Evolutionary conservation across 306 rosid species (phyloP).

Genomic region (Trifolium repens): DNA sequence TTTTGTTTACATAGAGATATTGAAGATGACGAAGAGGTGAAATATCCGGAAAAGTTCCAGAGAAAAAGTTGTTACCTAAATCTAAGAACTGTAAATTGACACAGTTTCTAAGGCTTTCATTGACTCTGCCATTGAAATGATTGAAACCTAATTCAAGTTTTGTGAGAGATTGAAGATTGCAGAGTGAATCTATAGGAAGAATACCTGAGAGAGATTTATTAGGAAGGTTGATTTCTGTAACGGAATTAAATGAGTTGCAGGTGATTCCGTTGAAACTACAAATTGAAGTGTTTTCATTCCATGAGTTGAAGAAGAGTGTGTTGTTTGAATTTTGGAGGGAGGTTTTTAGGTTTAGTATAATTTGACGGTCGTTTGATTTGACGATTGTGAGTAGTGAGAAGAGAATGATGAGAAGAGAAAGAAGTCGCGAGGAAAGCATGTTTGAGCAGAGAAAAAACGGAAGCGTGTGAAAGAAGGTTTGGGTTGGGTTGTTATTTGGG

Average conservation of each 20-base stretch:
- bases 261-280: conserved; percentile 67
- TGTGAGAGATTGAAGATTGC: conserved; percentile 60
- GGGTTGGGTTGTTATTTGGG: neutral
- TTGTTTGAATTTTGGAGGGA: conserved; percentile 41
- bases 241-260: conserved; percentile 51
- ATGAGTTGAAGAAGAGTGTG: conserved; percentile 41
- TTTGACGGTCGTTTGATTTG: conserved; percentile 55
- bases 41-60: conserved; percentile 67
- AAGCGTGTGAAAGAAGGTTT: neutral
- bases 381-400: conserved; percentile 45
- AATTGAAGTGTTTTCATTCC: conserved; percentile 45
- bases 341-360: conserved; percentile 60
- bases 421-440: conserved; percentile 46
- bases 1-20: conserved; percentile 57
- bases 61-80: conserved; percentile 69
- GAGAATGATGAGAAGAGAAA: conserved; percentile 41
- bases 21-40: conserved; percentile 53
- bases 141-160: conserved; percentile 73
- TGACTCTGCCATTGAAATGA: conserved; percentile 47
- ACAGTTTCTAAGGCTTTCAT: conserved; percentile 64
- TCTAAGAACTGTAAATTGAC: conserved; percentile 61
- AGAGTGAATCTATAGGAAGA: conserved; percentile 66
- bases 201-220: conserved; percentile 51
- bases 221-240: conserved; percentile 67
- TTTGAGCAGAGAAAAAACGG: conserved; percentile 3